Base-by-base conservation (phyloP, 805 yeast species). In the Ogataea siamensis region DNA sequence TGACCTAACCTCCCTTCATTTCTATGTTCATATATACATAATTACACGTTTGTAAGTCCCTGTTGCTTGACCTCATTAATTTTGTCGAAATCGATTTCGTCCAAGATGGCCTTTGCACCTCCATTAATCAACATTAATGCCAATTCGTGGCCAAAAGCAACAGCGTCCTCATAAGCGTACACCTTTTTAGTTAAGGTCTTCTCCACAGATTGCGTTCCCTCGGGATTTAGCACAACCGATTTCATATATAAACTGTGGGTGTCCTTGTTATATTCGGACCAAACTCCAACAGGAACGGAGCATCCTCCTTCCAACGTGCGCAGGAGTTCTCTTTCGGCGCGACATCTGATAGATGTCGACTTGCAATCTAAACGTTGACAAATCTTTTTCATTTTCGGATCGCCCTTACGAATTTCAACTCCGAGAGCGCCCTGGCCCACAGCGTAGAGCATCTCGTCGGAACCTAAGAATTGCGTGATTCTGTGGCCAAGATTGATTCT, bases 341-440 rank as follows among this genome's bases (percentile, higher is more conserved):
- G 62, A 62, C 98, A 89, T 50, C 94, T 73, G 43, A 79, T 64
- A 1, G 88, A 74, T 3, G 94, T 73, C 5, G 76, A 71, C 28
- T 66, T 60, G 59, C 88, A 81, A 50, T 80, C 81, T 44, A 91
- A 76, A 40, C 75, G 69, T 12, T 71, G 61, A 50, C 94, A 74
- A 13, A 89, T 69, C 39, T 71, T 62, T 50, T 66, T 66, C 63
- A 85, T 75, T 34, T 68, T 65, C 5, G 61, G 54, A 60, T 93
- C 96, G 42, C 72, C 74, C 42, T 73, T 73, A 52, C 94, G 74
- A 49, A 91, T 86, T 65, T 93, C 99, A 18, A 93, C 68, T 13
- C 98, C 99, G 30, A 93, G 64, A 0, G 98, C 98, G 47, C 99
- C 99, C 67, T 93, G 99, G n/a, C 99, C 99, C 31, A 93, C 96